A percentile compares a stretch with the other conserved stretches of the same genome.
Conservation (phyloP, 306 rosid species). For the Morella rubra region DNA sequence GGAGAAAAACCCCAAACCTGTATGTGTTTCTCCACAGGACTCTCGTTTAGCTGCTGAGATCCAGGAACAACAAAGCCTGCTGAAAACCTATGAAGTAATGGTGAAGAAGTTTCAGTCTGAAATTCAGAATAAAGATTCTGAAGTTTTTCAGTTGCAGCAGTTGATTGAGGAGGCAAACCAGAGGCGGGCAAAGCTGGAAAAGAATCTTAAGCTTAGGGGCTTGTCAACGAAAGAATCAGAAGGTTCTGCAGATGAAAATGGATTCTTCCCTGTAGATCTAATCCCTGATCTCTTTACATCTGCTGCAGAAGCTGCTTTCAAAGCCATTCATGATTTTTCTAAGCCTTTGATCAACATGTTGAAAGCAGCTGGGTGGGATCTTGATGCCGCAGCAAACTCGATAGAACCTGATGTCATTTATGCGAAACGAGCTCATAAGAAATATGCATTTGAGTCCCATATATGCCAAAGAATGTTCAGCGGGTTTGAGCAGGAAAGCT, state of each 20-base stretch:
- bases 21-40: constrained; percentile 87
- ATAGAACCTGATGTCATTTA: constrained; percentile 76
- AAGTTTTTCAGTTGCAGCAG: constrained; percentile 83
- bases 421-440: constrained; percentile 97
- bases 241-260: constrained; percentile 53
- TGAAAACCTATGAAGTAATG: constrained; percentile 98
- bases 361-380: constrained; percentile 99
- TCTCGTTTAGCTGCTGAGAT: constrained; percentile 99
- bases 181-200: constrained; percentile 77
- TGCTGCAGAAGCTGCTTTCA: constrained; percentile 72
- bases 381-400: constrained; percentile 94
- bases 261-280: constrained; percentile 70
- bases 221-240: constrained; percentile 85
- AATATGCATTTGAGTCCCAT: constrained; percentile 96
- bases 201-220: constrained; percentile 94
- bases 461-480: constrained; percentile 94
- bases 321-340: constrained; percentile 96
- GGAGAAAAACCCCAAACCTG: constrained; percentile 95
- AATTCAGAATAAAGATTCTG: constrained; percentile 94
- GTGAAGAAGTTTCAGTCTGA: constrained; percentile 99
- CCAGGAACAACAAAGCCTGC: constrained; percentile 94
- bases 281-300: constrained; percentile 88
- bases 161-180: constrained; percentile 94
- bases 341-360: constrained; percentile 97
- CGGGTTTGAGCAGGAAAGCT: constrained; percentile 87